Base-by-base conservation (phyloP, 1,284 basidiomycete genomes). In the Cutaneotrichosporon sp. region DNA sequence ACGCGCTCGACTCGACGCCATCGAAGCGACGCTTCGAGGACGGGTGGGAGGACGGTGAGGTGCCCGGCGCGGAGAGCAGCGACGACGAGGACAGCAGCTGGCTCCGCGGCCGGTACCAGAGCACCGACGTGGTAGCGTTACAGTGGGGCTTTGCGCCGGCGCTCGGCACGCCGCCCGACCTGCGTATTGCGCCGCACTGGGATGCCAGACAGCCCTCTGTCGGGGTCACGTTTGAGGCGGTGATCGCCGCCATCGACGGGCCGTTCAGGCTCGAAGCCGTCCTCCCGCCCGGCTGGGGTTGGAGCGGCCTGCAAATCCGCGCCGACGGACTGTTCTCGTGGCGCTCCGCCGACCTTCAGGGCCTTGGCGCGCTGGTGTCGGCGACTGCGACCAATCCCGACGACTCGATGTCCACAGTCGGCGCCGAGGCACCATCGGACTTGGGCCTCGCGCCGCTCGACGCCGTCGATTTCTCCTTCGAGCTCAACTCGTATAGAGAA, bases 91-190 rank as follows among this genome's bases (percentile, higher is more conserved):
- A 31, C 5, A 69, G 69, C n/a, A 69, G 65, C 56, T 73, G 72
- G 74, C 67, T 78, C 0, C 70, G 73, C 36, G 76, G 76, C 3
- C 55, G 72, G 42, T 78, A 77, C 54, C 74, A 72, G 45, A 72
- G 76, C 31, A 75, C 76, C 27, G 72, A 75, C 25, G 38, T 54
- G 1, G 52, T 78, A 4, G 61, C 61, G 0, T 63, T 78, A 9
- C 67, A 73, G 59, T 78, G 76, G 76, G 69, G 72, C 29, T 63
- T 63, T 27, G 33, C 72, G 29, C 61, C 63, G 1, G 56, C 63
- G 2, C 45, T 60, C 7, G 52, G 56, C 29, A 50, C 60, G 31
- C 60, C 66, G 22, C 64, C 72, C 1, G 63, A 59, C 4, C 65
- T 75, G 25, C 54, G 61, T 7, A 54, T 77, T 10, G 53, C 60